Evolutionary conservation across 139 green algal species (phyloP), one percentile per base, ranked within the genome.

Genomic region (Gonium pectorale): DNA sequence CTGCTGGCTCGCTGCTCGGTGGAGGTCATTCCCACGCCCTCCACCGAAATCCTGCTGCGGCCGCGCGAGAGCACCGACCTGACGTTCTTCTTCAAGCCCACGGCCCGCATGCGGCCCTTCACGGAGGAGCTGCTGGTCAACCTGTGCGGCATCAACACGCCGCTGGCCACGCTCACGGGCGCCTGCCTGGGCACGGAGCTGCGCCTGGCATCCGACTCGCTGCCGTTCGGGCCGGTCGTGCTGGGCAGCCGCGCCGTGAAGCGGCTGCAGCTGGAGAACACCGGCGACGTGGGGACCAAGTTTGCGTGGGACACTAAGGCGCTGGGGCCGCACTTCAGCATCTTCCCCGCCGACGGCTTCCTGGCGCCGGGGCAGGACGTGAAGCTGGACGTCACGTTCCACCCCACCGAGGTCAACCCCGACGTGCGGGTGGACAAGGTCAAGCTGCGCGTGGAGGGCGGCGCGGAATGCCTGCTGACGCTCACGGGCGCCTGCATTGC

Each of bases 361-460:
- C 73, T 97, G 59, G 88, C 87, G 29, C 88, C 91, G 13, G 87
- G 86, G 33, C 92, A 96, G 79, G 90, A 96, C 56, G 90, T 94
- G n/a, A 94, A 94, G 85, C 83, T 98, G n/a, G 93, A 97, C 54
- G 90, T 98, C 68, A 90, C 89, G 8, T 98, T 97, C 93, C 93
- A 96, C 54, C 95, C 95, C 35, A 83, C 54, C 7, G 70, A 63
- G 33, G 67, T 92, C 11, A 81, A 89, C 46, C 41, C 91, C 4
- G 94, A 97, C 88, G 85, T 96, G 5, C 88, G 93, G 22, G 87
- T 93, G n/a, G 93, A 96, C 64, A 86, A 80, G 31, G 59, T 92
- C 67, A 79, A 46, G 19, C 80, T 86, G 52, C 77, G 38, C 8
- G 86, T 93, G 69, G 77, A 88, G 37, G 87, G 86, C 37, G 79